phyloP scores from a whole-genome alignment of 768 basidiomycete species.

The Leccinum barrowsii region DNA sequence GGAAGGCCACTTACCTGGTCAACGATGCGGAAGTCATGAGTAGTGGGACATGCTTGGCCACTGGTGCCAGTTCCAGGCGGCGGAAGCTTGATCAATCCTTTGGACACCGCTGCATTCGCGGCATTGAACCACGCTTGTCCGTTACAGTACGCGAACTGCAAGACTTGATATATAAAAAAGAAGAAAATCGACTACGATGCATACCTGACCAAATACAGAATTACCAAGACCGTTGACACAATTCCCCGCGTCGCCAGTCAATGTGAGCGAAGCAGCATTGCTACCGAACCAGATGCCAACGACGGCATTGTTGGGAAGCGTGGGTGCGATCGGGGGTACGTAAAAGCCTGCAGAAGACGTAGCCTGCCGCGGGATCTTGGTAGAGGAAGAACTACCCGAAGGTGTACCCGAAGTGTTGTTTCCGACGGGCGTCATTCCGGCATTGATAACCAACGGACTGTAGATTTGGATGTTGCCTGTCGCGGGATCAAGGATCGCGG shows the following conservation, averaged over 20 bases:
- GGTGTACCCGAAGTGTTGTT: not conserved
- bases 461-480: constrained; percentile 27
- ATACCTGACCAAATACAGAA: constrained; percentile 27
- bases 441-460: constrained; percentile 28
- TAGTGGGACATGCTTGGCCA: constrained; percentile 25
- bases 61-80: constrained; percentile 17
- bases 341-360: constrained; percentile 16
- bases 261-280: constrained; percentile 20
- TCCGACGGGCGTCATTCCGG: constrained; percentile 21
- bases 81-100: constrained; percentile 19
- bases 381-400: not conserved
- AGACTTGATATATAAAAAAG: not conserved
- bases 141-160: constrained; percentile 27
- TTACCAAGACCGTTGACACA: constrained; percentile 23
- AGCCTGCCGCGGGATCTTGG: constrained; percentile 9
- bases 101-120: constrained; percentile 15
- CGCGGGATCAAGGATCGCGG: constrained; percentile 28
- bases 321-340: constrained; percentile 21
- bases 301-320: constrained; percentile 21
- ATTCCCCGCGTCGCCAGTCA: constrained; percentile 19
- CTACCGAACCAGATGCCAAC: constrained; percentile 30
- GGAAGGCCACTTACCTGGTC: constrained; percentile 15
- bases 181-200: not conserved
- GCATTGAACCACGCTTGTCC: constrained; percentile 24
- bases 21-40: constrained; percentile 27